Conservation (phyloP, 139 green algal species). For the Deuterostichococcus epilithicus region DNA sequence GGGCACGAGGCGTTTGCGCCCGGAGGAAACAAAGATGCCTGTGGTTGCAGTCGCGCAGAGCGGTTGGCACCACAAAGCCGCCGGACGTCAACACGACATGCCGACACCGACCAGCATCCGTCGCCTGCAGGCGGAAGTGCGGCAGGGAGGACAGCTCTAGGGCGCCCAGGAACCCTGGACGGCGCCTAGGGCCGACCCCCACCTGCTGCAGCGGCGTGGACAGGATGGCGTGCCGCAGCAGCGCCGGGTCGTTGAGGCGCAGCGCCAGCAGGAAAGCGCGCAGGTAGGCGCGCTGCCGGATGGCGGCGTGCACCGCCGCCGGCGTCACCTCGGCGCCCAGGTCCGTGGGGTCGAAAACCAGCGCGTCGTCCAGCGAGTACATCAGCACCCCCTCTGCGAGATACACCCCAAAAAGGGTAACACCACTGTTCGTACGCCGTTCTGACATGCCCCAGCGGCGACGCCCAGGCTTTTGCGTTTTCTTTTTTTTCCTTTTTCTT, state of each 20-base stretch:
- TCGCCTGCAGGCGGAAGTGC: constrained; percentile 4
- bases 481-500: too few species aligned
- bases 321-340: constrained; percentile 89
- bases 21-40: too few species aligned
- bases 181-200: background rate
- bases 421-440: background rate
- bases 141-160: background rate
- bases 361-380: constrained; percentile 73
- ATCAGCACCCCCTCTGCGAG: constrained; percentile 70
- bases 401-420: background rate
- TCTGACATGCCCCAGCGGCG: too few species aligned
- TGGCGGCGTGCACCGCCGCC: constrained; percentile 28
- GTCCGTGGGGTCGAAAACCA: constrained; percentile 93
- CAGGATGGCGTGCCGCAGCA: constrained; percentile 59
- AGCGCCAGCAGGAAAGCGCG: constrained; percentile 77
- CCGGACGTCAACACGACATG: too few species aligned
- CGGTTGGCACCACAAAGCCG: too few species aligned
- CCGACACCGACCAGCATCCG: too few species aligned
- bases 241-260: constrained; percentile 63
- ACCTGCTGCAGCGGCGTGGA: constrained; percentile 41
- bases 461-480: too few species aligned
- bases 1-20: too few species aligned
- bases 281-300: constrained; percentile 32
- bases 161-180: too few species aligned
- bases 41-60: too few species aligned